Evolutionary conservation across 2,329 filamentous ascomycete species (phyloP).

Genomic region (Hypoxylon sp.): DNA sequence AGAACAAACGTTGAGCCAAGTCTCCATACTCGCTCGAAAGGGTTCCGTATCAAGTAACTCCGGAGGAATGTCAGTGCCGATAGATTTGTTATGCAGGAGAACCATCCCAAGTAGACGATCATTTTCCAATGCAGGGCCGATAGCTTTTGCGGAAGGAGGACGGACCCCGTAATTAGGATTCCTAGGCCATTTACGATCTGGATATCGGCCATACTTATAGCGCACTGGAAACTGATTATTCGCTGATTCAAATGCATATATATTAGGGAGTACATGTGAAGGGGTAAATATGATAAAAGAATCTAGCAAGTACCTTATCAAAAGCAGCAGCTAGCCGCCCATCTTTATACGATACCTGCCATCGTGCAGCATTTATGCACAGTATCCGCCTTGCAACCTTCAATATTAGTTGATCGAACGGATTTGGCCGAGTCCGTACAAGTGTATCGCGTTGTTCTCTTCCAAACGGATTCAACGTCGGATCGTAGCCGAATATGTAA

Average conservation of each 20-base stretch:
- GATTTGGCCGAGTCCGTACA: slow-evolving; percentile 4
- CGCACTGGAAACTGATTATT: slow-evolving; percentile 9
- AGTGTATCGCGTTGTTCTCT: not conserved
- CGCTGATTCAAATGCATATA: not conserved
- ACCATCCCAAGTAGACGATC: slow-evolving; percentile 25
- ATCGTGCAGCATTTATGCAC: slow-evolving; percentile 13
- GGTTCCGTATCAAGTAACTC: slow-evolving; percentile 15
- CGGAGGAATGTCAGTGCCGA: slow-evolving; percentile 23
- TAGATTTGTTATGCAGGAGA: slow-evolving; percentile 20
- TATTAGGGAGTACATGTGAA: not conserved
- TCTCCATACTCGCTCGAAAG: slow-evolving; percentile 26
- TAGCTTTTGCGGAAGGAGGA: slow-evolving; percentile 10
- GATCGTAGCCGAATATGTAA: slow-evolving; percentile 26
- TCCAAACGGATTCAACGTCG: slow-evolving; percentile 17
- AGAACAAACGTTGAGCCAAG: slow-evolving; percentile 23
- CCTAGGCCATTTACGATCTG: slow-evolving; percentile 19
- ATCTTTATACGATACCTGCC: slow-evolving; percentile 19
- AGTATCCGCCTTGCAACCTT: slow-evolving; percentile 12
- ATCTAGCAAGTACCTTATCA: slow-evolving; percentile 16
- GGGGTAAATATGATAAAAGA: not conserved
- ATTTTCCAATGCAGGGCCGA: slow-evolving; percentile 30
- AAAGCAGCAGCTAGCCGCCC: slow-evolving; percentile 19
- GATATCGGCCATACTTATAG: slow-evolving; percentile 22
- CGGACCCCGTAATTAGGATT: slow-evolving; percentile 14
- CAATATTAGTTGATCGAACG: slow-evolving; percentile 20